A percentile compares a stretch with the other conserved stretches of the same genome.
Evolutionary conservation across 225 moss, liverwort and hornwort species (phyloP).

Genomic region (Straminergon stramineum): DNA sequence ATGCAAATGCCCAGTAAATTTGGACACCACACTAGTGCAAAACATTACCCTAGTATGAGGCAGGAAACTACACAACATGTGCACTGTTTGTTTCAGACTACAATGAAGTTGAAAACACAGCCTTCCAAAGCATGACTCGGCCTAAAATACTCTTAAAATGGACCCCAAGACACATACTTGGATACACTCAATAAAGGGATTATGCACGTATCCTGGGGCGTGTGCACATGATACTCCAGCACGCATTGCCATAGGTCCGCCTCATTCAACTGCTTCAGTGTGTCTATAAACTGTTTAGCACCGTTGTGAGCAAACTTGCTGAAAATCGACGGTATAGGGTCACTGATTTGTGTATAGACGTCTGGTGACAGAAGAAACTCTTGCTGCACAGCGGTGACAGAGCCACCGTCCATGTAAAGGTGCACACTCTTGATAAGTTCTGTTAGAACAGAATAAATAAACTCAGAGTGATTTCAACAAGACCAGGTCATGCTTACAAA

Average conservation of each 20-base stretch:
- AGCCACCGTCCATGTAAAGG: constrained; percentile 51
- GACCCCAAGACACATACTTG: constrained; percentile 43
- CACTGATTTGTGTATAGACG: constrained; percentile 55
- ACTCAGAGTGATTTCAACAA: neutral
- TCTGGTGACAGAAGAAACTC: constrained; percentile 63
- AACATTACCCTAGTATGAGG: neutral
- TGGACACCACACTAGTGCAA: constrained; percentile 7
- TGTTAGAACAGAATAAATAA: neutral
- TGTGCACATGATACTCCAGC: constrained; percentile 47
- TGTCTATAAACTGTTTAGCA: constrained; percentile 55
- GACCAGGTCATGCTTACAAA: neutral
- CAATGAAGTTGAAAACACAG: neutral
- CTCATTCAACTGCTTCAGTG: constrained; percentile 64
- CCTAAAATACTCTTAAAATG: neutral
- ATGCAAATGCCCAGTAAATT: constrained; percentile 27
- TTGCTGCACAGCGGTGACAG: constrained; percentile 59
- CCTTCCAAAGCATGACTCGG: neutral
- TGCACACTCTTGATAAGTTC: constrained; percentile 73
- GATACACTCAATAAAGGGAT: constrained; percentile 60
- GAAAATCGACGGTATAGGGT: constrained; percentile 47
- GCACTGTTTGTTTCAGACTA: neutral
- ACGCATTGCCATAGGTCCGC: constrained; percentile 70
- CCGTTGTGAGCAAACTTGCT: constrained; percentile 48
- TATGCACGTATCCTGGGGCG: constrained; percentile 45
- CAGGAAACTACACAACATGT: neutral